A percentile compares a stretch with the other conserved stretches of the same genome.
phyloP scores from a whole-genome alignment of 164 flowering plant genomes.

The Magnolia sinica region DNA sequence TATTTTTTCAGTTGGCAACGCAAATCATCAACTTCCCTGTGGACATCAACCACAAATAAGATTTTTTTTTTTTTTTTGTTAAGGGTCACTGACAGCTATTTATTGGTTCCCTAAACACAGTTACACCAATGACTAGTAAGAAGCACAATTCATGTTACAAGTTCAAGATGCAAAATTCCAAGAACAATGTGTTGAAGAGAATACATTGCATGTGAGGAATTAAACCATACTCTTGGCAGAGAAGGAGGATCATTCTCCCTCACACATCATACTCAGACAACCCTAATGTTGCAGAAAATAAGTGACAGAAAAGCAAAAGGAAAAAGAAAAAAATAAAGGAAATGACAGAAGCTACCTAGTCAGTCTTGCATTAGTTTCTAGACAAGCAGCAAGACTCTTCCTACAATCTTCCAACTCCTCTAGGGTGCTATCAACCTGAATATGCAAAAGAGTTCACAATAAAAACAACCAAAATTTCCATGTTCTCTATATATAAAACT shows the following conservation, averaged over 20 bases:
- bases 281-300: background rate
- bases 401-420: conserved; percentile 49
- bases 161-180: background rate
- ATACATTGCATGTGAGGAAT: background rate
- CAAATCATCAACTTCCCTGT: conserved; percentile 64
- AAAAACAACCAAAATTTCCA: background rate
- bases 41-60: background rate
- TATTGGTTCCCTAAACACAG: background rate
- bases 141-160: background rate
- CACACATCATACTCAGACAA: background rate
- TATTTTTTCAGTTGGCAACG: conserved; percentile 30
- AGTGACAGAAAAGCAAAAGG: background rate
- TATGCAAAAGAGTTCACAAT: background rate
- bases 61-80: too few species aligned
- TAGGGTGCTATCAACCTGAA: conserved; percentile 31
- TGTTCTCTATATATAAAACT: background rate
- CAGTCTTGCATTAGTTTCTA: conserved; percentile 42
- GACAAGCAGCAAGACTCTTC: conserved; percentile 22
- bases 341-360: conserved; percentile 33
- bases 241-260: background rate
- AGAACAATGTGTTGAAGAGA: background rate
- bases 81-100: background rate
- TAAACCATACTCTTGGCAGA: background rate
- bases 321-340: background rate
- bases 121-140: background rate